Conservation (phyloP, 768 basidiomycete genomes). For the Basidioascus undulatus region DNA sequence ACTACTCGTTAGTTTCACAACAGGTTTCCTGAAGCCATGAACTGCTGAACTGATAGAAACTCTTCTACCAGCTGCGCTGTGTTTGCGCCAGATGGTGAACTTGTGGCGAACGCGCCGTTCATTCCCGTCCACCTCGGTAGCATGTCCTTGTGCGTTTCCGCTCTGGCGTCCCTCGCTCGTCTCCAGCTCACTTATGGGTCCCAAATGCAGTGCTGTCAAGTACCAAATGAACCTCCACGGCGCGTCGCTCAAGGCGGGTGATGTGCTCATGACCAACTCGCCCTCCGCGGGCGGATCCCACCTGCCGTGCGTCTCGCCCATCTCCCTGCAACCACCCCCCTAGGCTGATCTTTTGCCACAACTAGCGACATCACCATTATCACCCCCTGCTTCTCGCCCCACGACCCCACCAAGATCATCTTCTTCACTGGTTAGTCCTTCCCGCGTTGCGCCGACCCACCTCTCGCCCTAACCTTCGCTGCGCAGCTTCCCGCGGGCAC, state of each 20-base stretch:
- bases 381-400: slow-evolving; percentile 51
- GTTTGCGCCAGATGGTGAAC: slow-evolving; percentile 79
- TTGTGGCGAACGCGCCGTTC: slow-evolving; percentile 38
- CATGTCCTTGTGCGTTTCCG: slow-evolving; percentile 2
- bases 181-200: neutral
- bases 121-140: slow-evolving; percentile 9
- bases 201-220: slow-evolving; percentile 38
- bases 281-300: slow-evolving; percentile 38
- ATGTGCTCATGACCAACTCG: slow-evolving; percentile 81
- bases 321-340: too few relatives aligned
- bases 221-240: slow-evolving; percentile 58
- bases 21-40: too few relatives aligned
- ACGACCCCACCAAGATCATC: slow-evolving; percentile 24
- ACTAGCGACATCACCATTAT: slow-evolving; percentile 86
- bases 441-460: neutral
- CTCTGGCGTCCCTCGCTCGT: neutral
- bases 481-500: slow-evolving; percentile 79
- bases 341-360: too few relatives aligned
- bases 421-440: slow-evolving; percentile 8
- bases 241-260: slow-evolving; percentile 45
- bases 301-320: too few relatives aligned
- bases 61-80: too few relatives aligned
- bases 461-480: slow-evolving; percentile 16
- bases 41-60: too few relatives aligned
- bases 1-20: too few relatives aligned